phyloP scores from a whole-genome alignment of 331 rosid genomes.

The Phaseolus coccineus region DNA sequence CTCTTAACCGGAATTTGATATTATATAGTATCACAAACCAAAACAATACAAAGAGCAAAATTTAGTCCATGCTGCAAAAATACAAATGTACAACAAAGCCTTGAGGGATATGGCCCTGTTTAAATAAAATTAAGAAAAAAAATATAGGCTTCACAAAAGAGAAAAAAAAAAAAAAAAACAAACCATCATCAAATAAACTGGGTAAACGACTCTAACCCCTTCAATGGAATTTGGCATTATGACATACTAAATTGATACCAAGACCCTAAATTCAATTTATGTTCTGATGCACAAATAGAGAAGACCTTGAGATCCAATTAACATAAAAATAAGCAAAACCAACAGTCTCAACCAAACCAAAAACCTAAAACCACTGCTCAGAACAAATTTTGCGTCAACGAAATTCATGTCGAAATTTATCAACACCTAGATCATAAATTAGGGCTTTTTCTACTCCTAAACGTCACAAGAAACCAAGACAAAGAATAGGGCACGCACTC shows the following conservation, averaged over 20 bases:
- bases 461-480: background rate
- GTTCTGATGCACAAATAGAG: background rate
- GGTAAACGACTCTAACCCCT: background rate
- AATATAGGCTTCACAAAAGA: background rate
- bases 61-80: background rate
- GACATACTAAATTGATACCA: background rate
- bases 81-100: background rate
- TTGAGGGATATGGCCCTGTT: background rate
- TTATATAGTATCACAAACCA: background rate
- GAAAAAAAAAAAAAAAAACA: background rate
- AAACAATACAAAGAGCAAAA: background rate
- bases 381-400: no score
- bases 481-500: background rate
- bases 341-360: background rate
- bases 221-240: background rate
- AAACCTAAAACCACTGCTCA: background rate
- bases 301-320: background rate
- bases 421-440: slow-evolving; percentile 14
- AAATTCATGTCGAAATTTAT: background rate
- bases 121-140: background rate
- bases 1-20: background rate
- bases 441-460: background rate
- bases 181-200: background rate
- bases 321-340: background rate
- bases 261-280: background rate